Percentiles rank a stretch among this genome's conserved stretches.
Evolutionary conservation across 805 yeast genomes (phyloP).

Genomic region (Yarrowia sp.): DNA sequence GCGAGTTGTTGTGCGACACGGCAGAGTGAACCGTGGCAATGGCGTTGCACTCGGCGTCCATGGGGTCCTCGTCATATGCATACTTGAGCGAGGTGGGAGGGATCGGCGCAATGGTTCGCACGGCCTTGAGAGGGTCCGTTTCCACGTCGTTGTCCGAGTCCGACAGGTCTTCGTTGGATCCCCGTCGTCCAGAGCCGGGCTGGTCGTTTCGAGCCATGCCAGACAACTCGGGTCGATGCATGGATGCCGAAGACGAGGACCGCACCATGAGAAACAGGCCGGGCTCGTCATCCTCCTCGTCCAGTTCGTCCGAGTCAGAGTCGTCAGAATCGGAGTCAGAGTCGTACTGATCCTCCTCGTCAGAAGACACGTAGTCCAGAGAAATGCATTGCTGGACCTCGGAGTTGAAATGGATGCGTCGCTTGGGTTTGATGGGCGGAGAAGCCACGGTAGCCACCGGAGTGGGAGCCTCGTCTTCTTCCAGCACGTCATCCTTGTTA

Average conservation of each 20-base stretch:
- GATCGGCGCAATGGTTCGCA: slow-evolving; percentile 72
- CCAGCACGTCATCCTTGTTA: neutral
- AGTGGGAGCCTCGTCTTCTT: neutral
- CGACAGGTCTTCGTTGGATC: slow-evolving; percentile 11
- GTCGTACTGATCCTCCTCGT: slow-evolving; percentile 41
- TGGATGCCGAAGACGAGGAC: slow-evolving; percentile 49
- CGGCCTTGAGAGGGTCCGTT: slow-evolving; percentile 39
- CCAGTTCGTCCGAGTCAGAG: slow-evolving; percentile 53
- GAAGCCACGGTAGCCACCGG: slow-evolving; percentile 8
- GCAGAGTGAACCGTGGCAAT: slow-evolving; percentile 53
- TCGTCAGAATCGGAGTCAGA: slow-evolving; percentile 40
- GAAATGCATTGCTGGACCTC: slow-evolving; percentile 95
- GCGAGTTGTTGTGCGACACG: slow-evolving; percentile 71
- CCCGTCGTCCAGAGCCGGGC: neutral
- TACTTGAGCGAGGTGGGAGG: slow-evolving; percentile 88
- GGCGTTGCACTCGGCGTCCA: slow-evolving; percentile 48
- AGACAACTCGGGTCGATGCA: slow-evolving; percentile 44
- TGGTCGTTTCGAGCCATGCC: slow-evolving; percentile 30
- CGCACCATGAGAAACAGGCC: slow-evolving; percentile 70
- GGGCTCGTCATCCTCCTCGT: slow-evolving; percentile 65
- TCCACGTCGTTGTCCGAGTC: slow-evolving; percentile 13
- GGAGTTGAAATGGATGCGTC: slow-evolving; percentile 92
- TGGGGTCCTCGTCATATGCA: slow-evolving; percentile 70
- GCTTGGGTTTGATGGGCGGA: slow-evolving; percentile 50
- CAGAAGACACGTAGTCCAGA: slow-evolving; percentile 53